These are phyloP conservation scores for Gastrolobium villosum DNA, from an alignment of 306 rosid species.

Conservation along the genomic window DNA sequence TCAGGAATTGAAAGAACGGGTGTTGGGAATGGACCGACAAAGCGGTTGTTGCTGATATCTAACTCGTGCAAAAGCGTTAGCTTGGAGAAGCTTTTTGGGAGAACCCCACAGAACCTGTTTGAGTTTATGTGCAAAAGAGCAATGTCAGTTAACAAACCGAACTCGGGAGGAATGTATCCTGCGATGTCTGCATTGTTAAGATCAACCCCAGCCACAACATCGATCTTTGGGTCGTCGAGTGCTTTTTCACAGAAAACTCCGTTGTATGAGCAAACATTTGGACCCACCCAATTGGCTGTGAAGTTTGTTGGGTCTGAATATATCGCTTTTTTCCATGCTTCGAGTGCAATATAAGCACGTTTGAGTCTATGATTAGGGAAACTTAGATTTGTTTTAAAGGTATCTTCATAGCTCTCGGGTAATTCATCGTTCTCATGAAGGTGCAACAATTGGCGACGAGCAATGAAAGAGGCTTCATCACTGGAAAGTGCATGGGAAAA, in stretches of 20 bases:
- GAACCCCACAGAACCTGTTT: slow-evolving; percentile 80
- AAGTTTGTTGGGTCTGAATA: slow-evolving; percentile 74
- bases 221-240: slow-evolving; percentile 52
- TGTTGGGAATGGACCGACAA: slow-evolving; percentile 75
- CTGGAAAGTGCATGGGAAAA: slow-evolving; percentile 57
- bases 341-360: slow-evolving; percentile 73
- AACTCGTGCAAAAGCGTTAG: slow-evolving; percentile 63
- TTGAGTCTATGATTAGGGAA: slow-evolving; percentile 60
- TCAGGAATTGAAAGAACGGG: slow-evolving; percentile 56
- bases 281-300: slow-evolving; percentile 75
- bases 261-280: slow-evolving; percentile 73
- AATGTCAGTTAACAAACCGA: slow-evolving; percentile 69
- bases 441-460: slow-evolving; percentile 67
- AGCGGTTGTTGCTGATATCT: slow-evolving; percentile 84
- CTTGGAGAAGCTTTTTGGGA: slow-evolving; percentile 65
- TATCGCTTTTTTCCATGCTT: slow-evolving; percentile 69
- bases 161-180: slow-evolving; percentile 71
- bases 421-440: slow-evolving; percentile 55
- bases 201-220: slow-evolving; percentile 84
- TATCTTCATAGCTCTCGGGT: slow-evolving; percentile 45
- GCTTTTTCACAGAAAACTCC: slow-evolving; percentile 76
- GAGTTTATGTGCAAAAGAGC: slow-evolving; percentile 78
- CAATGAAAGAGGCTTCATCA: slow-evolving; percentile 57
- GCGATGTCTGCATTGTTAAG: slow-evolving; percentile 88
- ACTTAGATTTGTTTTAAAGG: slow-evolving; percentile 23